Base-by-base conservation (phyloP, 805 yeast species). In the Hanseniaspora occidentalis region DNA sequence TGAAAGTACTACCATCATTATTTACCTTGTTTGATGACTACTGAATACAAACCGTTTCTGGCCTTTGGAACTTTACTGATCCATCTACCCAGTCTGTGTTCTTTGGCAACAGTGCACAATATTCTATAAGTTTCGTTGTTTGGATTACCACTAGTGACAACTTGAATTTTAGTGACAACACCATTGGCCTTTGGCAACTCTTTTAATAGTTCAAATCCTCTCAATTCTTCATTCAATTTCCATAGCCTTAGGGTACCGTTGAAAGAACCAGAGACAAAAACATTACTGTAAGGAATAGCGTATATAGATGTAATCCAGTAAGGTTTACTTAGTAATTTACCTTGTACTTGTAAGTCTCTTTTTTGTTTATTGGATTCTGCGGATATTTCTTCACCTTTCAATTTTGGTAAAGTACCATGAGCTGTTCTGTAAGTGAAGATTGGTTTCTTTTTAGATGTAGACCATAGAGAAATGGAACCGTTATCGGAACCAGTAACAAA, bases 401-500 rank as follows among this genome's bases (percentile, higher is more conserved):
- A 54, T 9, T 53, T 50, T 13, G 77, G 74, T 41, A 70, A 67
- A 16, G 71, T 50, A 2, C 96, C 98, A 58, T 92, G 98, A 2
- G 89, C 83, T 37, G 67, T 61, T 51, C 92, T 71, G 45, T 71
- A 61, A 2, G 77, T 75, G 57, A 60, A 79, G 22, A 83, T 62
- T 13, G 97, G 94, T 61, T 85, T 88, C 71, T 92, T 92, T 63
- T 85, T 85, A 20, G 84, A 78, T 43, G 81, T 63, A 2, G 95
- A 77, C 98, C 98, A 92, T 45, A 92, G 66, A n/a, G 84, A 65
- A 24, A 92, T 62, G 54, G 76, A 82, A 34, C 98, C 98, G 57
- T 88, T 89, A 56, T 92, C 98, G 13, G 95, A 79, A 4, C 97
- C 97, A 1, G 97, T 88, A 36, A 92, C 77, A 56, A 92, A 92